Conservation (phyloP, 257 asterid species). For the Nicotiana attenuata region DNA sequence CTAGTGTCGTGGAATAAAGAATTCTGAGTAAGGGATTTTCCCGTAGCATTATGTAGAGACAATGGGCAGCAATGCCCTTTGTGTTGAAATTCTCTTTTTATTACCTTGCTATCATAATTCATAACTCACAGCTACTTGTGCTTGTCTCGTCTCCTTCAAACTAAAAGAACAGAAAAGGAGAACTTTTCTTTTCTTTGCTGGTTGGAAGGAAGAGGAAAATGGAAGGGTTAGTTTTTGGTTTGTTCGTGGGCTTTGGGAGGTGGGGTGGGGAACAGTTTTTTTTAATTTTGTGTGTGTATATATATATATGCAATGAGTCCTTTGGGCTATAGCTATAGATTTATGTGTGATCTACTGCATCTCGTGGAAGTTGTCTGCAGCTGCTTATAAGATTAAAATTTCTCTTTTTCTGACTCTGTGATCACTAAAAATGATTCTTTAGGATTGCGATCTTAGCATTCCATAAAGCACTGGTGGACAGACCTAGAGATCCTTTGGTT, state of each 20-base stretch:
- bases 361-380: not conserved
- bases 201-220: not conserved
- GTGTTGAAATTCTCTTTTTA: not conserved
- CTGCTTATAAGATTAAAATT: not conserved
- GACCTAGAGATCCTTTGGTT: conserved; percentile 28
- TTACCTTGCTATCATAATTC: not conserved
- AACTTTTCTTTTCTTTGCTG: not conserved
- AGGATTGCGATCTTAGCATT: conserved; percentile 31
- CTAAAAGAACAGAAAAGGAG: not conserved
- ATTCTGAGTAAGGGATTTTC: not conserved
- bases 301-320: not conserved
- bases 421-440: not conserved
- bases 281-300: no score
- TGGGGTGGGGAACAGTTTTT: not conserved
- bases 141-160: not conserved
- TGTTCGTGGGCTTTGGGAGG: not conserved
- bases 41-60: not conserved
- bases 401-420: not conserved
- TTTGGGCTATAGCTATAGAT: not conserved
- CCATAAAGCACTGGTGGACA: conserved; percentile 29
- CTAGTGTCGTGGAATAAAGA: not conserved
- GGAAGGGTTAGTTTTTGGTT: not conserved
- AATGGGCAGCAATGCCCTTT: not conserved
- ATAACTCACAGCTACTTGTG: not conserved
- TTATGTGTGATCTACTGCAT: not conserved